Conservation (phyloP, 2,329 filamentous ascomycete genomes). For the Sarocladium brachiariae region DNA sequence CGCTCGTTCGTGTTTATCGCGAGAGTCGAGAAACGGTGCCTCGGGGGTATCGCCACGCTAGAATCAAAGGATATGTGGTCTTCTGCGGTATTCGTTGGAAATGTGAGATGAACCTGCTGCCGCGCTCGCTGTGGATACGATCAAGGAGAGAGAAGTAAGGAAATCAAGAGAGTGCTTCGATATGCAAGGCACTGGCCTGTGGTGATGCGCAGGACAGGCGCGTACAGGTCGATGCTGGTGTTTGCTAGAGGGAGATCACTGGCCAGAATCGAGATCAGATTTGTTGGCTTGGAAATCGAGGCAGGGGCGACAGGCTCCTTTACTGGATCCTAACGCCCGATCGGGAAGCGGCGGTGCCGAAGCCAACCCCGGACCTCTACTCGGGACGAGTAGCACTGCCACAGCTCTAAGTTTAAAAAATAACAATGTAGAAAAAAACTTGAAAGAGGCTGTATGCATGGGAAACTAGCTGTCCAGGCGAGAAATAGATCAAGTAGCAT, state of each 20-base stretch:
- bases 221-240: not conserved
- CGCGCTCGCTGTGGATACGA: constrained; percentile 7
- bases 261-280: constrained; percentile 1
- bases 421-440: not conserved
- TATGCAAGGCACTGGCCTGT: too few relatives aligned
- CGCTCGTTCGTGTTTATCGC: constrained; percentile 1
- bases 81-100: not conserved
- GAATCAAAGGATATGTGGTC: not conserved
- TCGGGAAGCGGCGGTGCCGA: not conserved
- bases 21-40: not conserved
- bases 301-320: constrained; percentile 5
- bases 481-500: too few relatives aligned
- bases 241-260: not conserved
- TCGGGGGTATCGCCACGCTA: not conserved
- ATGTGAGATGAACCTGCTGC: constrained; percentile 4
- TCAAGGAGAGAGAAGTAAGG: not conserved
- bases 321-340: constrained; percentile 2
- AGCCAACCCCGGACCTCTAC: not conserved
- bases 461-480: too few relatives aligned
- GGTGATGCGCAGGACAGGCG: not conserved
- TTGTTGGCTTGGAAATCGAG: constrained; percentile 5
- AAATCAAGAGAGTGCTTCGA: too few relatives aligned
- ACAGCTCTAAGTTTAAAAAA: not conserved
- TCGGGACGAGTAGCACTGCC: not conserved
- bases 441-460: too few relatives aligned